Base-by-base conservation (phyloP, 805 yeast genomes). In the Torulaspora franciscae region DNA sequence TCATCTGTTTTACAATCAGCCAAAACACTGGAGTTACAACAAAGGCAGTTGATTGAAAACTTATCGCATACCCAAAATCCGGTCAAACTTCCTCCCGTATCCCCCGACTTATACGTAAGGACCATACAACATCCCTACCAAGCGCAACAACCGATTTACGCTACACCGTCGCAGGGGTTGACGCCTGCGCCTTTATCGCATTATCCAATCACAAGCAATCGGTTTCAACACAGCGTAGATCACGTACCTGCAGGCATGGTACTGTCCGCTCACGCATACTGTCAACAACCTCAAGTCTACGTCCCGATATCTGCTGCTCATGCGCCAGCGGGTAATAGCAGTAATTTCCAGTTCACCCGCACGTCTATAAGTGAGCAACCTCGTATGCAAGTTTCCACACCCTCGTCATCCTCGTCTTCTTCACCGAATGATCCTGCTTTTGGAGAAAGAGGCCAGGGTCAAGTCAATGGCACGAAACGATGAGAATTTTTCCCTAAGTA, bases 1-100 rank as follows among this genome's bases (percentile, higher is more conserved):
- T 40, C 50, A 11, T 49, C 50, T 7, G 46, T 55, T 2, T 28
- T 52, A 23, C 56, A 54, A 37, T 51, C 55, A 9, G 58, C 60
- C 22, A 51, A 46, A 32, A 54, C 51, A 19, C 47, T 56, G 3
- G 58, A 54, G 32, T 11, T 42, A 2, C 59, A 58, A 39, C 66
- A 62, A 47, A 52, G 62, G 32, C 50, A 47, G 28, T 42, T 61
- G 32, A 62, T 62, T 23, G 58, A 53, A 8, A 50, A 47, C 24
- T 29, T 53, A 17, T 51, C 51, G 22, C 33, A 45, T 13, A 15
- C 37, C 9, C 47, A 38, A 30, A 41, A 30, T 22, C 39, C 37
- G 13, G 37, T 43, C 15, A 47, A 47, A 15, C 28, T 47, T 19
- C 50, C 50, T 10, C 38, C 50, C 15, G 50, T 47, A 10, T 47